Base-by-base conservation (phyloP, 2,329 filamentous ascomycete genomes). In the Ophiostoma fasciatum region DNA sequence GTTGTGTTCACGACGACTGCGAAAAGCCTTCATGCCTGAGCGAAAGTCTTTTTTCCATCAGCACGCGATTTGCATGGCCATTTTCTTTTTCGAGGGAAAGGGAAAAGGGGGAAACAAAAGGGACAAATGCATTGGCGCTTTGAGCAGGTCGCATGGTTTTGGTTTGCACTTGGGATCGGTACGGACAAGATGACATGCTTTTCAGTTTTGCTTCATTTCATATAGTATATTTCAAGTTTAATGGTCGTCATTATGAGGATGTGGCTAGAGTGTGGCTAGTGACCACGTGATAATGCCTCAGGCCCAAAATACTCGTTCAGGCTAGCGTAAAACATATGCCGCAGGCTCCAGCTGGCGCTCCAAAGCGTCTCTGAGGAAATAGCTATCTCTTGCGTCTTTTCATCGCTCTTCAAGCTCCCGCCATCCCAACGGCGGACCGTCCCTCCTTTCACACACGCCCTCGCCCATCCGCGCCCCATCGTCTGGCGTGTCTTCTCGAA, bases 221-320 rank as follows among this genome's bases (percentile, higher is more conserved):
- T n/a, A n/a, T n/a, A n/a, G n/a, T 25, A 12, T 25, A 3, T 13
- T 25, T 13, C 20, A 22, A n/a, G n/a, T 25, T 25, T 25, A 3
- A 25, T 25, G 9, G 3, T 25, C 11, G 13, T 25, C n/a, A n/a
- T n/a, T n/a, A n/a, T 29, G 15, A 37, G 32, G 28, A 31, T 27
- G 28, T n/a, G 17, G 22, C 3, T n/a, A 11, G 19, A 28, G n/a
- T 19, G 37, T 35, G 32, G 28, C 29, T 28, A 12, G n/a, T n/a
- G n/a, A n/a, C n/a, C n/a, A n/a, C n/a, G n/a, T n/a, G n/a, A 32
- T 23, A 13, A 3, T 43, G 45, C 42, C 45, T 46, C 21, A 46
- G 45, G 45, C 39, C 36, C 5, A 0, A 34, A 22, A 15, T 13
- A n/a, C 15, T 10, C 8, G 25, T 28, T 14, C 7, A 15, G 32